These are phyloP conservation scores for Athelia sp. DNA, from an alignment of 1,284 basidiomycete species.

Conservation along the genomic window DNA sequence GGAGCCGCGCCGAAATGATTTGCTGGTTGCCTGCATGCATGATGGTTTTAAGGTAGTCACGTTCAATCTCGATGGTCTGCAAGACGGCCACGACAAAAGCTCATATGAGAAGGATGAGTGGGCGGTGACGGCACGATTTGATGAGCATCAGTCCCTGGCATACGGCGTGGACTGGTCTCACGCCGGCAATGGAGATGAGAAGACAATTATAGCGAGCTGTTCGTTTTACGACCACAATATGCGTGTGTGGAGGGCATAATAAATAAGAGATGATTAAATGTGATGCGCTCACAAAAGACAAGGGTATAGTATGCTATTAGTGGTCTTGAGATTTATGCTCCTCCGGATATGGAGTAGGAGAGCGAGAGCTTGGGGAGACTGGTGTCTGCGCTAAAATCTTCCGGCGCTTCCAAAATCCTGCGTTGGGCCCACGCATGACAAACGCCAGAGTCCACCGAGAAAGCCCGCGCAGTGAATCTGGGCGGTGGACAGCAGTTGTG, in stretches of 20 bases:
- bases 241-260: conserved; percentile 73
- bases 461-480: conserved; percentile 61
- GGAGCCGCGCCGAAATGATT: conserved; percentile 49
- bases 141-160: conserved; percentile 80
- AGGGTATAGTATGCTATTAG: too few species aligned
- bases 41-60: conserved; percentile 87
- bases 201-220: conserved; percentile 77
- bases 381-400: conserved; percentile 14
- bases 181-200: conserved; percentile 21
- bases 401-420: conserved; percentile 43
- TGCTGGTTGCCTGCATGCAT: conserved; percentile 95
- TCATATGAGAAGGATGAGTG: conserved; percentile 8
- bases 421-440: conserved; percentile 53
- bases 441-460: conserved; percentile 67
- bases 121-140: conserved; percentile 55
- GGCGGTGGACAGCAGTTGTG: conserved; percentile 55
- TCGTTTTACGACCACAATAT: conserved; percentile 95
- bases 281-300: too few species aligned
- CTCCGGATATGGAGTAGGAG: background rate
- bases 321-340: too few species aligned
- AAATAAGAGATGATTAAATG: background rate
- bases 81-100: background rate
- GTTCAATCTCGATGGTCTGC: conserved; percentile 29
- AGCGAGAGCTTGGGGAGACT: background rate
- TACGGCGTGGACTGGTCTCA: conserved; percentile 97